Evolutionary conservation across 176 grass and related monocot species (phyloP).

Genomic region (Urochloa ruziziensis): DNA sequence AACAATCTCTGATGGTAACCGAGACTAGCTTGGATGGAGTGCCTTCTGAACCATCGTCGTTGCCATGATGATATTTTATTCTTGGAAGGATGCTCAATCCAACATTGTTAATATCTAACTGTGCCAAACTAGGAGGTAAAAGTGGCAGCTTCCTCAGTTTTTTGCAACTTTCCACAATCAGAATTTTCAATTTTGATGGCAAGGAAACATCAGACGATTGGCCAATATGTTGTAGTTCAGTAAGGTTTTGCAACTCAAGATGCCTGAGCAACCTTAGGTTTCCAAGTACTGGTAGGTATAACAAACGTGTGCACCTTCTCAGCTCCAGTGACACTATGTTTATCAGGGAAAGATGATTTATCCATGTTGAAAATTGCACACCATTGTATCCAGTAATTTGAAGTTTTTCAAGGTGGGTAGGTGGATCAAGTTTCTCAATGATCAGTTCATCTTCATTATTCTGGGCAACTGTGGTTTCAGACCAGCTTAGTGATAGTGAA

Average conservation of each 20-base stretch:
- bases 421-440: conserved; percentile 15
- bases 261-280: conserved; percentile 12
- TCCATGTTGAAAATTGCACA: conserved; percentile 15
- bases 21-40: not conserved
- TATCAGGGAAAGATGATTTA: not conserved
- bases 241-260: not conserved
- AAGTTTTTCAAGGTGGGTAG: conserved; percentile 17
- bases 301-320: not conserved
- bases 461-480: not conserved
- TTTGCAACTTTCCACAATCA: conserved; percentile 18
- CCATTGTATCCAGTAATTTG: not conserved
- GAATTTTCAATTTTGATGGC: not conserved
- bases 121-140: conserved; percentile 14
- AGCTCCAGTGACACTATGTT: conserved; percentile 28
- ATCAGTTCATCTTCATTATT: not conserved
- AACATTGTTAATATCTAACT: conserved; percentile 5
- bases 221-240: not conserved
- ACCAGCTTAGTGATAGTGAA: conserved; percentile 28
- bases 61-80: not conserved
- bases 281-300: conserved; percentile 17
- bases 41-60: not conserved
- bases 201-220: not conserved
- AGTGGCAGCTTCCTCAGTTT: not conserved
- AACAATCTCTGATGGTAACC: not conserved
- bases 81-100: conserved; percentile 22